Evolutionary conservation across 257 asterid genomes (phyloP).

Genomic region (Hygrophila difformis): DNA sequence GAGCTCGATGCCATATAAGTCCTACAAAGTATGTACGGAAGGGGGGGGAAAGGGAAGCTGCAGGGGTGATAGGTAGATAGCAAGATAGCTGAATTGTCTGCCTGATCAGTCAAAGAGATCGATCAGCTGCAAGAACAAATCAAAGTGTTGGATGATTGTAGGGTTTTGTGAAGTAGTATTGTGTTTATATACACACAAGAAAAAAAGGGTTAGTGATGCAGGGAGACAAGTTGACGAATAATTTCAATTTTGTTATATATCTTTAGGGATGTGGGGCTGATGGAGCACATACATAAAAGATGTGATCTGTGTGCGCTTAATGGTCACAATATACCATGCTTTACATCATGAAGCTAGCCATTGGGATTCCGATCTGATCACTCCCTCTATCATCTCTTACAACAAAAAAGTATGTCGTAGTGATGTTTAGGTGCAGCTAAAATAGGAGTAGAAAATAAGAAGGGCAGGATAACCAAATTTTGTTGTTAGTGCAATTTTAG

Average conservation of each 20-base stretch:
- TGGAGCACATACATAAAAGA: not conserved
- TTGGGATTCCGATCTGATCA: too few species aligned
- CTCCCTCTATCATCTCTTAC: too few species aligned
- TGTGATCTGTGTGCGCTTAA: constrained; percentile 1
- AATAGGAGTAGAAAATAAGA: too few species aligned
- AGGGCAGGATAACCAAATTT: too few species aligned
- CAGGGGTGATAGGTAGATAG: not conserved
- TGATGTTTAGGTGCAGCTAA: too few species aligned
- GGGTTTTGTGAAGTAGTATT: constrained; percentile 9
- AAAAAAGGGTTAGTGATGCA: constrained; percentile 24
- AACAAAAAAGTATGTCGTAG: too few species aligned
- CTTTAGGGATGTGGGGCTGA: constrained; percentile 5
- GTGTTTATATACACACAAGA: constrained; percentile 32
- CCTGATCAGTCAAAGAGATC: too few species aligned
- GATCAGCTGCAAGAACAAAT: too few species aligned
- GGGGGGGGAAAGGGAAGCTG: not conserved
- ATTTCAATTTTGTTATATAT: constrained; percentile 14
- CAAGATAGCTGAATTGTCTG: not conserved
- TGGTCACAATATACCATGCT: too few species aligned
- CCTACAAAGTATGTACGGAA: not conserved
- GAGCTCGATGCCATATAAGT: constrained; percentile 37
- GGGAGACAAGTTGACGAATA: constrained; percentile 33
- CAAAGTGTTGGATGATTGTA: too few species aligned
- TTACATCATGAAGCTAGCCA: too few species aligned
- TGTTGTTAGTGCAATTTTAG: too few species aligned